These are phyloP conservation scores for Pleodorina starrii DNA, from an alignment of 139 green algal species.

Conservation along the genomic window DNA sequence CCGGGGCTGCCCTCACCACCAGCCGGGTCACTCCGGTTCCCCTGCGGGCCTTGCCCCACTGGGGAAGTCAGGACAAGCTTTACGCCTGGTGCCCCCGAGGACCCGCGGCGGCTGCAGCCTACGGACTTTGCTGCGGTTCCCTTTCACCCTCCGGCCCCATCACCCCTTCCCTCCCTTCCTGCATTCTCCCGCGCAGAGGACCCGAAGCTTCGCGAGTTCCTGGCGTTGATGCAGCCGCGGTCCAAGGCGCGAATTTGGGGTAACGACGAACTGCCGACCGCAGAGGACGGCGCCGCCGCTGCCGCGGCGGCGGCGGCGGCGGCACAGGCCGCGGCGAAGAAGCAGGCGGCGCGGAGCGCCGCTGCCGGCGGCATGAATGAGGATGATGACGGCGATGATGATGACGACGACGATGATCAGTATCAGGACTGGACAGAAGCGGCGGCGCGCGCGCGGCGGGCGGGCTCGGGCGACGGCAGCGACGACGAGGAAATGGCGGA, in stretches of 20 bases:
- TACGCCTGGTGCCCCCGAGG: no score
- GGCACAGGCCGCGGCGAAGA: neutral
- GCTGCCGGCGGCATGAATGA: neutral
- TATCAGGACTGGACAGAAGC: conserved; percentile 54
- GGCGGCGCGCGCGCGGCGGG: neutral
- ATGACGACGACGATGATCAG: conserved; percentile 46
- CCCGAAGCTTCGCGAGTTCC: conserved; percentile 91
- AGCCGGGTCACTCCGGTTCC: no score
- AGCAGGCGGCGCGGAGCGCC: neutral
- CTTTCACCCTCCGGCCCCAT: no score
- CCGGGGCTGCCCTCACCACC: no score
- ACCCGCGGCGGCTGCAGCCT: no score
- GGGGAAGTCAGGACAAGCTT: no score
- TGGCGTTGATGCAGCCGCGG: conserved; percentile 91
- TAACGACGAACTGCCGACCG: conserved; percentile 84
- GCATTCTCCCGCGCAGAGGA: no score
- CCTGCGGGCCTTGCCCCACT: no score
- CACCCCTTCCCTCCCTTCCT: no score
- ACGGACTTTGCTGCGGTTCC: no score
- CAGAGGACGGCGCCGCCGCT: neutral
- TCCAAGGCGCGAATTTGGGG: conserved; percentile 84
- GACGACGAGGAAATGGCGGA: conserved; percentile 47
- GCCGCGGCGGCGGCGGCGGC: conserved; percentile 28
- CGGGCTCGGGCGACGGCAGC: conserved; percentile 1
- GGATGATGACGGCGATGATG: conserved; percentile 9